These are phyloP conservation scores for Penicillium paneum DNA, from an alignment of 2,329 filamentous ascomycete species.

Conservation along the genomic window DNA sequence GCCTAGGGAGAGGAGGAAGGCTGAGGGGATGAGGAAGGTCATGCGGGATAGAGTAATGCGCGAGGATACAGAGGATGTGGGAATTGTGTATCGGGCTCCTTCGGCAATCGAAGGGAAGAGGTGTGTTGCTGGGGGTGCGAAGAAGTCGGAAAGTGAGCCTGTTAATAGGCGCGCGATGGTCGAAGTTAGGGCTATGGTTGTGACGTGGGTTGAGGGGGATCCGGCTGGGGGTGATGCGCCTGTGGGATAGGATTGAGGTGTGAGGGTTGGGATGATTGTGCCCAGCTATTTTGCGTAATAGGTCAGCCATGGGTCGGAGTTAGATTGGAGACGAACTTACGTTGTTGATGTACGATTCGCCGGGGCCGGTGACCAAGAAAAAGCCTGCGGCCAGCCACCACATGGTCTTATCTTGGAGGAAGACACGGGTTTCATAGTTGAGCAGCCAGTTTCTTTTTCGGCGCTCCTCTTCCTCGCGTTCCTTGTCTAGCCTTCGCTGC, in stretches of 20 bases:
- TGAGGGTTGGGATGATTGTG: constrained; percentile 84
- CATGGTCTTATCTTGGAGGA: constrained; percentile 87
- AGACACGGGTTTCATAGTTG: constrained; percentile 83
- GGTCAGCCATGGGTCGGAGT: neutral
- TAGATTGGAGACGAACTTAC: constrained; percentile 27
- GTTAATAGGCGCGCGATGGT: constrained; percentile 88
- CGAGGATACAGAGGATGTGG: constrained; percentile 30
- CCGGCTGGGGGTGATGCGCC: constrained; percentile 52
- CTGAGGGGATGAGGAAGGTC: constrained; percentile 72
- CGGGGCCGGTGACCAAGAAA: constrained; percentile 87
- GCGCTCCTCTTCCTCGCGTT: constrained; percentile 53
- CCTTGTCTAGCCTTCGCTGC: constrained; percentile 38
- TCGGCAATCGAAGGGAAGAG: constrained; percentile 52
- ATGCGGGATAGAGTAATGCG: constrained; percentile 69
- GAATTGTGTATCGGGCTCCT: constrained; percentile 33
- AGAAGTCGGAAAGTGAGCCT: constrained; percentile 80
- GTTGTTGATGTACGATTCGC: constrained; percentile 98
- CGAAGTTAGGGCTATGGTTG: constrained; percentile 84
- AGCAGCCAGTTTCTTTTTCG: constrained; percentile 86
- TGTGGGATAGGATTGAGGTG: constrained; percentile 57
- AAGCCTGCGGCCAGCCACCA: constrained; percentile 91
- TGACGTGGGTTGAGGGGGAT: constrained; percentile 78
- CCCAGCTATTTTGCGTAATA: constrained; percentile 55
- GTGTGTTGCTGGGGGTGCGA: constrained; percentile 67
- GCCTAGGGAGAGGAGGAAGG: constrained; percentile 69